Base-by-base conservation (phyloP, 768 basidiomycete species). In the Hypholoma sublateritium region DNA sequence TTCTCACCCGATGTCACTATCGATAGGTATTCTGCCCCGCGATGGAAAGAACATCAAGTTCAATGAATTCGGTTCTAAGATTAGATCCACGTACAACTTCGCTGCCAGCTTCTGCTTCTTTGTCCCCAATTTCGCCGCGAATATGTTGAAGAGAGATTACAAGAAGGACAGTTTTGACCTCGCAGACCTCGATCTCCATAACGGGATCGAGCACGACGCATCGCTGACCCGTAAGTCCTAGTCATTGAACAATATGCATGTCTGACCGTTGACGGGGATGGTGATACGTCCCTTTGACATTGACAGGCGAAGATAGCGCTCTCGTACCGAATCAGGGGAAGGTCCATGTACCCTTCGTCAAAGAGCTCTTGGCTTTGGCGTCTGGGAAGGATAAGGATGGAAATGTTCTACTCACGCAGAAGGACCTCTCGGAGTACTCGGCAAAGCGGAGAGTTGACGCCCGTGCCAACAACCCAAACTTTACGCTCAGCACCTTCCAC, bases 161-260 rank as follows among this genome's bases (percentile, higher is more conserved):
- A 59, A 62, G 53, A 77, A 72, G 73, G 89, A 85, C 54, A 82
- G 73, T 6, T 81, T 89, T 60, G 82, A 91, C 63, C 72, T 93
- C 12, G 71, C 73, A 8, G 89, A 92, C 34, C 75, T 93, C 41
- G 82, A 82, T 64, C 65, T 87, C 12, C 91, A 92, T 68, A 91
- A 90, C 58, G 84, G 86, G 5, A 89, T 89, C 53, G 88, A 89
- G 60, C 86, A 89, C 61, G 86, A 89, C 63, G 86, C 74, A 0
- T 87, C 85, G 0, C 72, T 89, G 19, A 75, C 78, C 14, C 77
- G 87, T 87, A 67, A 45, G 82, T 77, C n/a, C 19, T 17, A 24
- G 35, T 37, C 49, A 12, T 34, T 37, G 32, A 47, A 16, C 5
- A 45, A 11, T 24, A 32, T 24, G 13, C 8, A 41, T 22, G 14